phyloP scores from a whole-genome alignment of 345 rosid species.

The Kandelia obovata region DNA sequence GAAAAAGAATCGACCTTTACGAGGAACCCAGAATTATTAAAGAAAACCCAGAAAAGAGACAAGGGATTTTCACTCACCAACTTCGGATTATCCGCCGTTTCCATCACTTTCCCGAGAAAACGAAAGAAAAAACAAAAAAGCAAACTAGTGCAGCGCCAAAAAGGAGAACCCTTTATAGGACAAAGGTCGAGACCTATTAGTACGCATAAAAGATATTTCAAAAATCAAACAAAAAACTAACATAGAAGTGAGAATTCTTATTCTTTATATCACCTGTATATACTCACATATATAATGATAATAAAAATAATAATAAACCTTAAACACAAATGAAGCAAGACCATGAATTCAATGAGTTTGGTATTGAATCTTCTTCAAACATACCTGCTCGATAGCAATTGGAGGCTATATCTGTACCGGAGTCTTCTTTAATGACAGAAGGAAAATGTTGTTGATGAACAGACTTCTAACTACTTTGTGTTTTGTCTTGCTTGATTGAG shows the following conservation, averaged over 20 bases:
- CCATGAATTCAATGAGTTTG: neutral
- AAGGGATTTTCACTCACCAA: slow-evolving; percentile 29
- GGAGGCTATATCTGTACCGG: neutral
- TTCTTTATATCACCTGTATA: no score
- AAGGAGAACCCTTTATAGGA: slow-evolving; percentile 12
- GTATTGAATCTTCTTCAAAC: neutral
- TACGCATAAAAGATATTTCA: no score
- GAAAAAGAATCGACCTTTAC: neutral
- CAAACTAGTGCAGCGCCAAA: neutral
- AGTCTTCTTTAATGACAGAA: neutral
- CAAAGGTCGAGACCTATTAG: slow-evolving; percentile 15
- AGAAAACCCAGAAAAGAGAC: slow-evolving; percentile 11
- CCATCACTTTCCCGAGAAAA: slow-evolving; percentile 32
- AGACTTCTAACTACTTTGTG: slow-evolving; percentile 12
- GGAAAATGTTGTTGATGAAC: slow-evolving; percentile 6
- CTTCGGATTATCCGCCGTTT: slow-evolving; percentile 53
- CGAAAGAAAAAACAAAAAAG: neutral
- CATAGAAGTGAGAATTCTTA: no score
- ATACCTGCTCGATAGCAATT: neutral
- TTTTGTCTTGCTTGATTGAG: slow-evolving; percentile 2
- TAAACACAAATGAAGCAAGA: neutral
- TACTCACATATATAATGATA: neutral
- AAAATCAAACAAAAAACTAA: no score
- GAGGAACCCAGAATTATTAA: neutral
- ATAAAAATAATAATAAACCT: neutral